Evolutionary conservation across 2,329 filamentous ascomycete species (phyloP).

Genomic region (Nigrospora osmanthi): DNA sequence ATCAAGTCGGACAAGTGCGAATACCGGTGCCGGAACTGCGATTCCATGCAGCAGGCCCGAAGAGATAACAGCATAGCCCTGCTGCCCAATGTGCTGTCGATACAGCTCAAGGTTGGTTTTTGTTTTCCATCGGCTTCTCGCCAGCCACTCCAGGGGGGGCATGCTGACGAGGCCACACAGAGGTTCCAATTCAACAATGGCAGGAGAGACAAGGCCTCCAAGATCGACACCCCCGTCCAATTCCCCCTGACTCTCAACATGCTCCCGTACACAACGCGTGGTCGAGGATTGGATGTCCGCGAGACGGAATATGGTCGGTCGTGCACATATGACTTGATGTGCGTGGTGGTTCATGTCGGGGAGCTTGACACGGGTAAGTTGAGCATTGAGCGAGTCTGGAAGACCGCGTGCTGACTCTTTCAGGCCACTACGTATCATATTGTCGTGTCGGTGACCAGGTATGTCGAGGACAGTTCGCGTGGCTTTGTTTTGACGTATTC

Average conservation of each 20-base stretch:
- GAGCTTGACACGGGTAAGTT: conserved; percentile 69
- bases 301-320: conserved; percentile 51
- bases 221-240: conserved; percentile 78
- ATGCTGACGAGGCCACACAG: conserved; percentile 21
- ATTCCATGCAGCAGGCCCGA: conserved; percentile 67
- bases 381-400: not conserved
- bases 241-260: conserved; percentile 87
- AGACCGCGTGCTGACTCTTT: conserved; percentile 1
- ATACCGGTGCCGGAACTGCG: conserved; percentile 79
- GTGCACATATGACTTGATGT: conserved; percentile 79
- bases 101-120: conserved; percentile 78
- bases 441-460: conserved; percentile 71
- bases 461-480: conserved; percentile 13
- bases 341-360: conserved; percentile 87
- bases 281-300: conserved; percentile 40
- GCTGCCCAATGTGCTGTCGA: conserved; percentile 80
- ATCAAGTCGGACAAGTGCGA: conserved; percentile 81
- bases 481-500: not conserved
- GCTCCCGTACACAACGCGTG: conserved; percentile 75
- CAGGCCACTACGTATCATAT: conserved; percentile 81
- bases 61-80: conserved; percentile 80
- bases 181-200: conserved; percentile 68
- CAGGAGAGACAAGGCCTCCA: conserved; percentile 63
- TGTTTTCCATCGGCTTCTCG: conserved; percentile 10
- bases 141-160: not conserved